Evolutionary conservation across 2,329 filamentous ascomycete species (phyloP).

Genomic region (Xylaria sp.): DNA sequence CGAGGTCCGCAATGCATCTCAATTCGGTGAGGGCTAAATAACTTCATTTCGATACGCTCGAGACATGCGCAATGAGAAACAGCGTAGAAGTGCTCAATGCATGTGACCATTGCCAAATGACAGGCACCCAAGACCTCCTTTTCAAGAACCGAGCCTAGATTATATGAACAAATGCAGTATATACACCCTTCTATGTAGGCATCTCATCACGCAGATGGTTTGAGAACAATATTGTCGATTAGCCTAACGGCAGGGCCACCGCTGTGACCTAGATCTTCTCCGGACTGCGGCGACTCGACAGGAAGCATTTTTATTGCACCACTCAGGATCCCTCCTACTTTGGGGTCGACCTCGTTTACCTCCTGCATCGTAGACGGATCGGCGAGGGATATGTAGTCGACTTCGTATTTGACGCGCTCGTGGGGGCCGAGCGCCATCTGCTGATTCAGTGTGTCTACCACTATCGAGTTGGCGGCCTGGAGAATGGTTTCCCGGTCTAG

Average conservation of each 20-base stretch:
- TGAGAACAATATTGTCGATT: constrained; percentile 90
- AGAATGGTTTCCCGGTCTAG: constrained; percentile 70
- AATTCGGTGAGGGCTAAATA: no score
- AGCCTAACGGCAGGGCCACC: constrained; percentile 79
- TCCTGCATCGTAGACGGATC: constrained; percentile 86
- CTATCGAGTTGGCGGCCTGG: constrained; percentile 68
- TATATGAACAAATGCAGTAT: neutral
- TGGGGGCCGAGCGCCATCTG: constrained; percentile 66
- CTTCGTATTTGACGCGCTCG: constrained; percentile 74
- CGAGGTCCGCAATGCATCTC: no score
- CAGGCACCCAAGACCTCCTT: no score
- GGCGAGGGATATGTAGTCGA: constrained; percentile 92
- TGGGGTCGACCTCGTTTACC: constrained; percentile 70
- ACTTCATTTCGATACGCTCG: no score
- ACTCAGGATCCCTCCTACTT: constrained; percentile 81
- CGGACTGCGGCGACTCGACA: constrained; percentile 70
- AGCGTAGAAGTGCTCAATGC: no score
- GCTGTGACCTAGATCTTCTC: constrained; percentile 76
- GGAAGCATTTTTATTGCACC: constrained; percentile 90
- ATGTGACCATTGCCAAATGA: no score
- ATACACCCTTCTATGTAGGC: neutral
- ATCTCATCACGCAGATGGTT: constrained; percentile 43
- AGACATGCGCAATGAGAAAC: no score
- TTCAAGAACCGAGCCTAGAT: neutral
- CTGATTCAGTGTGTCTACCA: constrained; percentile 58